phyloP scores from a whole-genome alignment of 1,139 yeast species.

The Taphrina wiesneri region DNA sequence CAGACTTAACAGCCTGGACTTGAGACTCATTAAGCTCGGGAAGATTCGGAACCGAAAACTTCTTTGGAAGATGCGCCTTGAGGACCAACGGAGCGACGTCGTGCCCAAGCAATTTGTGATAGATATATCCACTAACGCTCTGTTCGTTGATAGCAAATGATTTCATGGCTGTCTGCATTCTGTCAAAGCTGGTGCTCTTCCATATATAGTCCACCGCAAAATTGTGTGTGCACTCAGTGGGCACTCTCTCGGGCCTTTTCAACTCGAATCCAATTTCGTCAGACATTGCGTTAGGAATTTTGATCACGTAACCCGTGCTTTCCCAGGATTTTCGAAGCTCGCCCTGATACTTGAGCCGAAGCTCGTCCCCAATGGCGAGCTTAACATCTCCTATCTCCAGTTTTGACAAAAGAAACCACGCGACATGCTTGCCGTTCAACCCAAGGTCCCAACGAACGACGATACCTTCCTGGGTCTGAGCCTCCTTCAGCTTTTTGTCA shows the following conservation, averaged over 20 bases:
- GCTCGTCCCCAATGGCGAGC: conserved; percentile 85
- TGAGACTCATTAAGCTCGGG: conserved; percentile 77
- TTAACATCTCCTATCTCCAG: conserved; percentile 66
- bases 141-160: conserved; percentile 69
- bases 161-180: conserved; percentile 80
- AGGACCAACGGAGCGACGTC: conserved; percentile 66
- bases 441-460: conserved; percentile 75
- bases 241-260: conserved; percentile 51
- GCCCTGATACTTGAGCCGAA: conserved; percentile 63
- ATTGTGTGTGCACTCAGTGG: conserved; percentile 63
- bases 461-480: conserved; percentile 74
- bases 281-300: conserved; percentile 66
- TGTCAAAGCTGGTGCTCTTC: conserved; percentile 79
- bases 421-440: conserved; percentile 64
- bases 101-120: conserved; percentile 80
- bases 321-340: conserved; percentile 62
- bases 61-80: conserved; percentile 60
- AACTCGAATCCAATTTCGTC: conserved; percentile 78
- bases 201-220: conserved; percentile 87
- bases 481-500: conserved; percentile 72
- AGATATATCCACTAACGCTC: conserved; percentile 74
- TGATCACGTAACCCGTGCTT: conserved; percentile 68
- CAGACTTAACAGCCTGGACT: conserved; percentile 71
- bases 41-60: conserved; percentile 65
- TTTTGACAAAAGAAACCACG: conserved; percentile 67